Evolutionary conservation across 2,329 filamentous ascomycete species (phyloP).

Genomic region (Diaporthe vexans): DNA sequence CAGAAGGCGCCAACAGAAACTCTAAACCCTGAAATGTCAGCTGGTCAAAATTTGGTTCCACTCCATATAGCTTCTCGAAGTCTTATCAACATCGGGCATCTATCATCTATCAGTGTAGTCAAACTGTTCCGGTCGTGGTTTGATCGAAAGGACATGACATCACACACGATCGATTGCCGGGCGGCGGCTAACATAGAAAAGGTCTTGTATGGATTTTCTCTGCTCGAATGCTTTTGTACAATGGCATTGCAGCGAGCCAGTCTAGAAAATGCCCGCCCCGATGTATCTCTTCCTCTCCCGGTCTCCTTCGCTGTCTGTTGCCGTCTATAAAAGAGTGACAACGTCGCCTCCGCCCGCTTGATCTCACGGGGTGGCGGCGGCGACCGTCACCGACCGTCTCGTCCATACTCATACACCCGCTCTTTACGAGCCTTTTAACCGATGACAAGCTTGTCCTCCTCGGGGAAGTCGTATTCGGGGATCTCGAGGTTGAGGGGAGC

Average conservation of each 20-base stretch:
- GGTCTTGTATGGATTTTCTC: slow-evolving; percentile 40
- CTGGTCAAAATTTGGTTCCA: background rate
- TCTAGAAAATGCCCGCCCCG: slow-evolving; percentile 43
- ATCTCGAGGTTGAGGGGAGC: slow-evolving; percentile 98
- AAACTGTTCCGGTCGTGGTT: background rate
- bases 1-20: background rate
- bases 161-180: slow-evolving; percentile 15
- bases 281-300: slow-evolving; percentile 10
- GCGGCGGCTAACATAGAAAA: slow-evolving; percentile 39
- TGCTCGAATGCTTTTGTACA: slow-evolving; percentile 46
- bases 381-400: slow-evolving; percentile 8
- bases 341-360: slow-evolving; percentile 10
- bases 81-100: background rate
- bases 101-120: background rate
- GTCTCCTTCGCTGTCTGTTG: slow-evolving; percentile 15
- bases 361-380: slow-evolving; percentile 3
- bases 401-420: slow-evolving; percentile 40
- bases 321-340: slow-evolving; percentile 40
- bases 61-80: background rate
- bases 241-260: slow-evolving; percentile 43
- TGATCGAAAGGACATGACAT: background rate
- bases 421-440: slow-evolving; percentile 74
- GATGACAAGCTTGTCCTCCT: slow-evolving; percentile 90
- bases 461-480: slow-evolving; percentile 91
- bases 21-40: background rate